Evolutionary conservation across 2,329 filamentous ascomycete species (phyloP).

Genomic region (Aspergillus uvarum): DNA sequence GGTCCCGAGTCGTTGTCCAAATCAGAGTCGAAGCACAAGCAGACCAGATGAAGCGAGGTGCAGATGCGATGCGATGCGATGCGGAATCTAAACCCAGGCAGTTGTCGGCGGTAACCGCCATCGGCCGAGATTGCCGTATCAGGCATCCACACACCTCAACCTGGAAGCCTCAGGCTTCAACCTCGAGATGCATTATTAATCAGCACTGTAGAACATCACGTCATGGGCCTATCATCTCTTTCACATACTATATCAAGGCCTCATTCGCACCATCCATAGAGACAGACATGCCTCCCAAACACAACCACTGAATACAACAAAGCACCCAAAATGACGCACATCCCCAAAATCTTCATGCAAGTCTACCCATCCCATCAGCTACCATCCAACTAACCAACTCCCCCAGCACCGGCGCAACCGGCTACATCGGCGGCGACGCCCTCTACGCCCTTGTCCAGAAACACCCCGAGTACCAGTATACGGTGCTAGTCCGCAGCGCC

Average conservation of each 20-base stretch:
- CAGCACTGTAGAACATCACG: not conserved
- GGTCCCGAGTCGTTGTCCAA: not conserved
- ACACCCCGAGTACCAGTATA: constrained; percentile 43
- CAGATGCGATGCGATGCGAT: not conserved
- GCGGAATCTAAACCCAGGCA: not conserved
- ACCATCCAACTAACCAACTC: constrained; percentile 1
- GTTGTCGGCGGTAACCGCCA: not conserved
- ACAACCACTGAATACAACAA: not conserved
- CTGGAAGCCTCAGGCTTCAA: not conserved
- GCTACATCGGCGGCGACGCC: constrained; percentile 53
- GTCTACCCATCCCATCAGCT: not conserved
- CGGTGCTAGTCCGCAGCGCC: constrained; percentile 39
- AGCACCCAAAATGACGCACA: not conserved
- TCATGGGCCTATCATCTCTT: not conserved
- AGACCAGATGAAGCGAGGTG: not conserved
- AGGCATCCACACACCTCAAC: not conserved
- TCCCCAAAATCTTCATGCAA: constrained; percentile 5
- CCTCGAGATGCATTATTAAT: not conserved
- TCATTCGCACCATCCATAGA: not conserved
- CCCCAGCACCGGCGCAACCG: constrained; percentile 41
- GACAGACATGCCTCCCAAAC: not conserved
- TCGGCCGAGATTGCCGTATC: not conserved
- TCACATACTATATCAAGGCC: not conserved
- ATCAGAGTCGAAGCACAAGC: not conserved
- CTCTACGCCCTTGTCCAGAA: constrained; percentile 43